Evolutionary conservation across 1,284 basidiomycete genomes (phyloP), one percentile per base, ranked within the genome.

Genomic region (Schizophyllum amplum): DNA sequence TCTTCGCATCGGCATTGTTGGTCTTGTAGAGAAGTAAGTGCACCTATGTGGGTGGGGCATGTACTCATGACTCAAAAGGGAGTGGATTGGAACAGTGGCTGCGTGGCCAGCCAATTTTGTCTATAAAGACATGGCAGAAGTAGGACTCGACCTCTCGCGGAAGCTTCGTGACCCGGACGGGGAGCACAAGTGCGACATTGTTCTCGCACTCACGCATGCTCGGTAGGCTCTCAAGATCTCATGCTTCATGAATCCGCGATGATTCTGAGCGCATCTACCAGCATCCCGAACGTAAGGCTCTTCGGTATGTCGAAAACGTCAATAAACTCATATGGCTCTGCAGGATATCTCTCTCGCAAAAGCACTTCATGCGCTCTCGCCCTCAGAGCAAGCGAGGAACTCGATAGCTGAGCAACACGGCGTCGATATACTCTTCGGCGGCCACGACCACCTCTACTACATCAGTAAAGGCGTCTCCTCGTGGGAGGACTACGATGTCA

Each of bases 371-470:
- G 88, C 79, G 25, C 77, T 74, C 59, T 88, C 79, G 4, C 82
- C 87, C 1, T 73, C 75, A 5, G 76, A 75, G 4, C 84, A 85
- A 61, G 60, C 72, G 17, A 66, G 68, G 0, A 66, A 71, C 1
- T 62, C 77, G 0, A 75, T 86, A 48, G 69, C 71, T 49, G 70
- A 74, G 52, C 68, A 74, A 47, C 92, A 97, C 61, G 94, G 94
- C 5, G 85, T 87, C 0, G 94, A 97, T 66, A 71, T 96, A 20
- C 71, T 97, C 50, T 79, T 96, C 5, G 94, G 94, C 4, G 94
- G 94, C 0, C 94, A 97, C 63, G 94, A 97, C 66, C 94, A 97
- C 63, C 74, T 90, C 4, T 94, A 93, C 73, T 91, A 87, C 70
- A 82, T 89, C 52, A 87, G 90, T 11, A 86, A 81, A 64, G 94